phyloP scores from a whole-genome alignment of 345 rosid species.

The Fremontodendron californicum region DNA sequence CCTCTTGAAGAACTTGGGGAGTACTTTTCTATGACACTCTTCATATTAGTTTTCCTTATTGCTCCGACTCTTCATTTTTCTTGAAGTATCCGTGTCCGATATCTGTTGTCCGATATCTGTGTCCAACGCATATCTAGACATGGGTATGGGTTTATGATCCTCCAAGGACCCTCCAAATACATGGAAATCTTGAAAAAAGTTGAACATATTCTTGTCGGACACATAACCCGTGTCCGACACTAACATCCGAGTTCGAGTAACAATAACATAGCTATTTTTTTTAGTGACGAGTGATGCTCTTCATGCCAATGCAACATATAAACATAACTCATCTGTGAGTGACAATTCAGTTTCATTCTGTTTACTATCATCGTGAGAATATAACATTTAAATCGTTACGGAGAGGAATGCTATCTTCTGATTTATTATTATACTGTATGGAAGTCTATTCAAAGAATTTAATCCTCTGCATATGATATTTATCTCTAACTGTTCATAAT shows the following conservation, averaged over 20 bases:
- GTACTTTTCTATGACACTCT: background rate
- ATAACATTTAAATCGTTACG: background rate
- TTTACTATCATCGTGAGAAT: background rate
- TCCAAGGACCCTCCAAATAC: too few relatives aligned
- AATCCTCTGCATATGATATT: background rate
- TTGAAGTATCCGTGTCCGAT: too few relatives aligned
- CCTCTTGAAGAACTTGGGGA: background rate
- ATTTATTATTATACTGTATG: background rate
- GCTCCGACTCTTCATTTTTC: too few relatives aligned
- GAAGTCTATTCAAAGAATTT: background rate
- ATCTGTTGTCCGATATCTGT: too few relatives aligned
- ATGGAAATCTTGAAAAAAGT: too few relatives aligned
- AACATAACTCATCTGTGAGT: background rate
- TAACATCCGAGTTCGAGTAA: too few relatives aligned
- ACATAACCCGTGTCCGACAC: too few relatives aligned
- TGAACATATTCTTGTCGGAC: too few relatives aligned
- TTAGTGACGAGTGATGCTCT: background rate
- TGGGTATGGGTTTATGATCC: too few relatives aligned
- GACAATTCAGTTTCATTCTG: background rate
- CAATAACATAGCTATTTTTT: too few relatives aligned
- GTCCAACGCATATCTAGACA: too few relatives aligned
- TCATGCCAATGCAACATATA: background rate
- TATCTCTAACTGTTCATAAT: background rate
- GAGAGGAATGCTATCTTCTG: background rate
- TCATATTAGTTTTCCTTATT: too few relatives aligned